Base-by-base conservation (phyloP, 83 land plant species). In the Picea abies region DNA sequence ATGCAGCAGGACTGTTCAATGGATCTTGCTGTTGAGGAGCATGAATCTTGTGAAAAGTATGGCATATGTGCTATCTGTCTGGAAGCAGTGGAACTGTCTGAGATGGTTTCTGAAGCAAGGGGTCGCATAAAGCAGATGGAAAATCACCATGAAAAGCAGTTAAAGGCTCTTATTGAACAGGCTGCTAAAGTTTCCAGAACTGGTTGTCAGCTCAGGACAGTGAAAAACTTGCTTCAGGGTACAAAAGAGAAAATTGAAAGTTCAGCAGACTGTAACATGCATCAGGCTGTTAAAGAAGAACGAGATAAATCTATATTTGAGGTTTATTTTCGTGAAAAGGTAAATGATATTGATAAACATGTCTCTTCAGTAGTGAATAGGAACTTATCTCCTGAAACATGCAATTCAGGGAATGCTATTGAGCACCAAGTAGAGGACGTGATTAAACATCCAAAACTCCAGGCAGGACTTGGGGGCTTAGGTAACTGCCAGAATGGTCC, bases 161-260 rank as follows among this genome's bases (percentile, higher is more conserved):
- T 72, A 60, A 78, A 26, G 10, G 63, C 16, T 39, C 64, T 82
- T 58, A 37, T 82, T 47, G 63, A 52, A 8, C 60, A 79, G 78
- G 84, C 84, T 70, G 83, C 49, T 6, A 76, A 79, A 41, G 84
- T 79, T 60, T 82, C 84, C 41, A 82, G 32, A 70, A 25, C 84
- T 79, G 83, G 84, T 39, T 70, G 62, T 39, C 65, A 72, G 49
- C 63, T 79, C 20, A 82, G 81, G 60, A 82, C 76, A 79, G 16
- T 82, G 60, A 81, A 69, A 22, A 63, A 69, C 60, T 67, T 81
- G 82, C 77, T 69, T 39, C 62, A 78, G 22, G 23, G n/a, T 78
- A 19, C 41, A 78, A 19, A 73, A 73, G 64, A 26, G 39, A 60
- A 56, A 78, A 60, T 60, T 60, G 64, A 52, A 2, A 52, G 58